These are phyloP conservation scores for Salix exigua DNA, from an alignment of 345 rosid genomes.

Conservation along the genomic window DNA sequence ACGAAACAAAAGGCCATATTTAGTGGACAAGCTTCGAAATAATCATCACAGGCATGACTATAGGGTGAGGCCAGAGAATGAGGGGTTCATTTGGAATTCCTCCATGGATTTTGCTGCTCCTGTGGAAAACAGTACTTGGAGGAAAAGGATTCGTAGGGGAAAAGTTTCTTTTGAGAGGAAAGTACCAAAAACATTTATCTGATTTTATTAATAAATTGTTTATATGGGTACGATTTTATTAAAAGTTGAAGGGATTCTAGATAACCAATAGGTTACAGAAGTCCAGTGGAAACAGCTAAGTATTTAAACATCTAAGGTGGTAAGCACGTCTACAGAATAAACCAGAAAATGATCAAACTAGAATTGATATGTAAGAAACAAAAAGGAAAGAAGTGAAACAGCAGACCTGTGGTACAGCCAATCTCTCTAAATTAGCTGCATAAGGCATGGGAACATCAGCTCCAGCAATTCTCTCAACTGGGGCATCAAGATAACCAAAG, in stretches of 20 bases:
- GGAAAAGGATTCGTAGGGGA: neutral
- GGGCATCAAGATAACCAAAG: slow-evolving; percentile 80
- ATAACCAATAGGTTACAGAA: neutral
- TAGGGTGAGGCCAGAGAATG: neutral
- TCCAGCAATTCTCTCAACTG: slow-evolving; percentile 79
- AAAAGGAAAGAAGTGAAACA: neutral
- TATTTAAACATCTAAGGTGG: neutral
- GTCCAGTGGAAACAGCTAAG: neutral
- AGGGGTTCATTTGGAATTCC: neutral
- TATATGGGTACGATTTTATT: neutral
- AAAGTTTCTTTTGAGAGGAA: neutral
- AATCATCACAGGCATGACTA: neutral
- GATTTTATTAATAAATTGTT: neutral
- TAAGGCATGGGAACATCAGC: slow-evolving; percentile 96
- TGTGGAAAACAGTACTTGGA: too few relatives aligned
- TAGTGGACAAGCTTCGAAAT: neutral
- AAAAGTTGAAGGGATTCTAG: neutral
- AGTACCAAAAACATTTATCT: neutral
- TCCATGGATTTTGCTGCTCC: too few relatives aligned
- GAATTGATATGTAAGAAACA: neutral
- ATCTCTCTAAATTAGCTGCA: slow-evolving; percentile 81
- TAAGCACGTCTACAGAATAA: neutral
- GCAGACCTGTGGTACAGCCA: slow-evolving; percentile 83
- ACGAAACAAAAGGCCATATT: neutral
- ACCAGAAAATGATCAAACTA: slow-evolving; percentile 1